Percentiles rank a stretch among this genome's conserved stretches.
Evolutionary conservation across 108 stramenopile genomes (phyloP).

Genomic region (Discostella pseudostelligera): DNA sequence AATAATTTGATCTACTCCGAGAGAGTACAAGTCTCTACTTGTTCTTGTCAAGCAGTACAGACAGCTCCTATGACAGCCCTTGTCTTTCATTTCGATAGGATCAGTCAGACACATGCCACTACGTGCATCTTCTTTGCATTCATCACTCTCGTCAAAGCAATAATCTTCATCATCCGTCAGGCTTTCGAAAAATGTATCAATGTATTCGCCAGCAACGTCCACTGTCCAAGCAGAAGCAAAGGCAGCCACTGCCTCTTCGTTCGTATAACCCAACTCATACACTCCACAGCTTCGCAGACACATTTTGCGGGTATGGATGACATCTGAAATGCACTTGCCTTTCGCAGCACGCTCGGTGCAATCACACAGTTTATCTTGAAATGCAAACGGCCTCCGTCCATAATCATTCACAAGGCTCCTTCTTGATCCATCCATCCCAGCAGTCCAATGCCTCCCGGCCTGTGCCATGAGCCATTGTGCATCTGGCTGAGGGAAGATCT

Average conservation of each 20-base stretch:
- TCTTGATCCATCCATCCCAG: conserved; percentile 10
- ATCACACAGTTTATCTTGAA: conserved; percentile 21
- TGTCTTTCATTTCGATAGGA: conserved; percentile 22
- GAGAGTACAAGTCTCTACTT: conserved; percentile 14
- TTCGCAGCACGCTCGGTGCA: conserved; percentile 34
- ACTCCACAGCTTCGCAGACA: conserved; percentile 40
- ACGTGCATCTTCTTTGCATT: conserved; percentile 12
- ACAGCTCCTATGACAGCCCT: conserved; percentile 33
- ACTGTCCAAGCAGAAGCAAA: neutral
- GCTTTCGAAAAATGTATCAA: conserved; percentile 25
- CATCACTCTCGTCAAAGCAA: conserved; percentile 19
- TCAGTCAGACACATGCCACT: conserved; percentile 24
- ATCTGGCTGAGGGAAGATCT: conserved; percentile 44
- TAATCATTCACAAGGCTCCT: conserved; percentile 44
- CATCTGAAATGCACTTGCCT: conserved; percentile 39
- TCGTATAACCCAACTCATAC: conserved; percentile 16
- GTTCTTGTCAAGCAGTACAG: conserved; percentile 22
- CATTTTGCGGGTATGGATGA: conserved; percentile 17
- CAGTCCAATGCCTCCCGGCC: conserved; percentile 41
- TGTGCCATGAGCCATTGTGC: conserved; percentile 33
- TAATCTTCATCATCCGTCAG: conserved; percentile 13
- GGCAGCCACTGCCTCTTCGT: neutral
- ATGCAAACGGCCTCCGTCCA: conserved; percentile 44
- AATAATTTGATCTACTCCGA: conserved; percentile 21
- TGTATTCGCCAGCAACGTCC: neutral